Conservation (phyloP, 257 asterid genomes). For the Henckelia pumila region DNA sequence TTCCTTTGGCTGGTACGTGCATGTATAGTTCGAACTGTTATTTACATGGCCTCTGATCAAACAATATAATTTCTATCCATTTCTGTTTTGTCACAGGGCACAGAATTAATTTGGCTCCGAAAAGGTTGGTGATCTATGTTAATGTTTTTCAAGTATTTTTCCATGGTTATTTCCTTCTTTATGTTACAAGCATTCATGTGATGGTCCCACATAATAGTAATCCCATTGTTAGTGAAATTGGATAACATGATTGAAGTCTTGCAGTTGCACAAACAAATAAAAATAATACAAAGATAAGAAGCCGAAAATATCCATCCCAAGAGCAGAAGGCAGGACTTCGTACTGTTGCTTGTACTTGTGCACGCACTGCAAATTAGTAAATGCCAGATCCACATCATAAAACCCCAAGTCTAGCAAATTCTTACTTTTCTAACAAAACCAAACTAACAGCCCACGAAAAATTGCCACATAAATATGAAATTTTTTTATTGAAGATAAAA, state of each 20-base stretch:
- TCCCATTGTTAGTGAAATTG: too few relatives aligned
- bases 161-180: not conserved
- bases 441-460: not conserved
- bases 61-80: constrained; percentile 1
- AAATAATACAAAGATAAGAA: not conserved
- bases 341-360: not conserved
- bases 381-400: too few relatives aligned
- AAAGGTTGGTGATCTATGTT: constrained; percentile 48
- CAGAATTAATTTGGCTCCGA: constrained; percentile 31
- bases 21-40: not conserved
- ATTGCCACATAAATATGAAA: not conserved
- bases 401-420: not conserved
- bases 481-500: too few relatives aligned
- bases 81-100: constrained; percentile 45
- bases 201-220: not conserved
- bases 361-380: not conserved
- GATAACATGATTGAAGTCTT: too few relatives aligned
- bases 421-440: not conserved
- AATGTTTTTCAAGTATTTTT: constrained; percentile 10
- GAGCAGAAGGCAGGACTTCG: not conserved
- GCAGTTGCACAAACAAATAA: too few relatives aligned
- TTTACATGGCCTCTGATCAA: constrained; percentile 4
- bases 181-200: not conserved
- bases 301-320: not conserved
- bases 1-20: constrained; percentile 49